These are phyloP conservation scores for Globisporangium yorkense DNA, from an alignment of 352 stramenopile genomes.

Conservation along the genomic window DNA sequence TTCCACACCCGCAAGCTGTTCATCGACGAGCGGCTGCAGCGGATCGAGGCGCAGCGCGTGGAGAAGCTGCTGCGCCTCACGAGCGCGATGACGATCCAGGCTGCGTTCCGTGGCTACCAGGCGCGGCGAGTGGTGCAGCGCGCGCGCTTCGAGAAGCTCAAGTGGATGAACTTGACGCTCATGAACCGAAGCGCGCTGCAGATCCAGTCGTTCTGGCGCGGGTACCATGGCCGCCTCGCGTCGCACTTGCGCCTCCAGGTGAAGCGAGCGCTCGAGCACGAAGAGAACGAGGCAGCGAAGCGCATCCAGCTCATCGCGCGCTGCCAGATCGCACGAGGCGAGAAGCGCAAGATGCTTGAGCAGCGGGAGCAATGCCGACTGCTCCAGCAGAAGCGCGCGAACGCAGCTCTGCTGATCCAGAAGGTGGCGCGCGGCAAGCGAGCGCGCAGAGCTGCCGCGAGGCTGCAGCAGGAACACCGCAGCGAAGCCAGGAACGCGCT, in stretches of 20 bases:
- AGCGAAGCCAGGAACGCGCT: constrained; percentile 46
- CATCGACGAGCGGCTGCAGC: constrained; percentile 19
- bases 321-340: constrained; percentile 37
- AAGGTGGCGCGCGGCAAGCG: constrained; percentile 50
- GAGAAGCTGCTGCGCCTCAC: constrained; percentile 33
- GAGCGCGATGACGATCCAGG: constrained; percentile 54
- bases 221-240: constrained; percentile 56
- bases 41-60: constrained; percentile 27
- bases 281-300: constrained; percentile 49
- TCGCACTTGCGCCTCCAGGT: constrained; percentile 54
- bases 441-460: constrained; percentile 29
- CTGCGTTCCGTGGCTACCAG: constrained; percentile 51
- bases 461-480: constrained; percentile 30
- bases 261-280: constrained; percentile 34
- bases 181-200: constrained; percentile 59
- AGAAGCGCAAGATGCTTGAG: constrained; percentile 24
- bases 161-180: constrained; percentile 54
- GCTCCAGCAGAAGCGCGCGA: constrained; percentile 26
- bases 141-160: constrained; percentile 57
- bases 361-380: constrained; percentile 17
- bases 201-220: constrained; percentile 78
- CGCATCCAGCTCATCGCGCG: constrained; percentile 56
- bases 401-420: constrained; percentile 57
- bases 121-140: constrained; percentile 40
- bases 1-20: constrained; percentile 24